Base-by-base conservation (phyloP, 371 early-diverging fungal genomes). In the Lichtheimia ornata region DNA sequence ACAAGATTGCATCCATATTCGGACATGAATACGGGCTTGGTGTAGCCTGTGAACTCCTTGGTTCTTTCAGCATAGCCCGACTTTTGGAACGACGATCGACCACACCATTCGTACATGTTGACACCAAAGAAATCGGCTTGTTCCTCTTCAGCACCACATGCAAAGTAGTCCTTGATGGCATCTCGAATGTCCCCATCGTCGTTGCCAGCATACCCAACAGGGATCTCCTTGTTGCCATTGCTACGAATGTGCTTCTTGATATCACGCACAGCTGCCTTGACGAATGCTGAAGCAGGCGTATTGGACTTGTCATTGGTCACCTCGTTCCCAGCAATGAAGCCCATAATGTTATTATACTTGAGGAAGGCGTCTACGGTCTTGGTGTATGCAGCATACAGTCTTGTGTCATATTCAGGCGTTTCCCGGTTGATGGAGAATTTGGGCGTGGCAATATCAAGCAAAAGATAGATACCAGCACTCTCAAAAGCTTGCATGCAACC, bases 261-360 rank as follows among this genome's bases (percentile, higher is more conserved):
- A 61, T 93, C 94, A 30, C 92, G 82, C n/a, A 91, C 59, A 3
- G 86, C 70, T 12, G 91, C 93, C 59, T 89, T 88, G 65, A 92
- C 91, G 63, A 82, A 88, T 0, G 87, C 87, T 4, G 89, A 83
- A 1, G 93, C 88, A 0, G 70, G 67, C 4, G 91, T 91, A 13
- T 87, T 88, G 18, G 79, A 71, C 27, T 75, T 74, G 59, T 86
- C 86, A 59, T 89, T 90, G 22, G 90, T 84, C 11, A 91, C 93
- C 70, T 92, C 94, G 69, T 93, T 93, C 9, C 93, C 92, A n/a
- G 87, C 89, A 62, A 92, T 77, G 73, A 91, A 93, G 4, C 79
- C 93, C 11, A 88, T 63, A 13, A 84, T 64, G 66, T 91, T 90
- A 43, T 72, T 50, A 58, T 89, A 91, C 25, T 81, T 72, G 35